Evolutionary conservation across 768 basidiomycete species (phyloP), one percentile per base, ranked within the genome.

Genomic region (Calocybe cyanea): DNA sequence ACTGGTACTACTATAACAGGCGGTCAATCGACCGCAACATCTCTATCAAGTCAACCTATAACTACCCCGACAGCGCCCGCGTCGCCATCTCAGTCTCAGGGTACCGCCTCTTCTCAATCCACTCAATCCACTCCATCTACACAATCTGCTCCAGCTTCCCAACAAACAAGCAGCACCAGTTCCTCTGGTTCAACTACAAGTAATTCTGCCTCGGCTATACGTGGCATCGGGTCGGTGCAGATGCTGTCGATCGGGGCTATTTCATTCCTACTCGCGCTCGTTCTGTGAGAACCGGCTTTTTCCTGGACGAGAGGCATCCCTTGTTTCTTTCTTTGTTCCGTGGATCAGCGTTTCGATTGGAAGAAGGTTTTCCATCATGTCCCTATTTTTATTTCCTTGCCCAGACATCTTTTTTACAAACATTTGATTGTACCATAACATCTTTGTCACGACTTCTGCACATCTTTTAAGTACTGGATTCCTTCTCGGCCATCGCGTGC

Each of bases 1-100:
- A 66, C 60, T 9, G 62, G 64, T 8, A 56, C 60, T 20, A 53
- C 48, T 7, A 66, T 65, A 19, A 66, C 66, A 18, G 63, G 59
- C 15, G 59, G 57, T n/a, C n/a, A 40, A 40, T 20, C 37, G 9
- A 20, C 7, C 11, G 17, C 18, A n/a, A 38, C 38, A 15, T 23
- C 51, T n/a, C 34, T 45, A 17, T 48, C 56, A 24, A 48, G 44
- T 18, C 24, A 8, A 11, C 51, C 40, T 38, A 24, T 46, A 17
- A 28, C 35, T n/a, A 21, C 40, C 8, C 49, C 1, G 38, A 45
- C 19, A 20, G 13, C 28, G 11, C 42, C 3, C 31, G 46, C 38
- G 9, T 15, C 36, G 7, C 9, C 41, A 6, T n/a, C 34, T 14
- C 25, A 23, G 35, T 21, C 35, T 45, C 4, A n/a, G n/a, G n/a